phyloP scores from a whole-genome alignment of 352 stramenopile species.

The Phytopythium boreale region DNA sequence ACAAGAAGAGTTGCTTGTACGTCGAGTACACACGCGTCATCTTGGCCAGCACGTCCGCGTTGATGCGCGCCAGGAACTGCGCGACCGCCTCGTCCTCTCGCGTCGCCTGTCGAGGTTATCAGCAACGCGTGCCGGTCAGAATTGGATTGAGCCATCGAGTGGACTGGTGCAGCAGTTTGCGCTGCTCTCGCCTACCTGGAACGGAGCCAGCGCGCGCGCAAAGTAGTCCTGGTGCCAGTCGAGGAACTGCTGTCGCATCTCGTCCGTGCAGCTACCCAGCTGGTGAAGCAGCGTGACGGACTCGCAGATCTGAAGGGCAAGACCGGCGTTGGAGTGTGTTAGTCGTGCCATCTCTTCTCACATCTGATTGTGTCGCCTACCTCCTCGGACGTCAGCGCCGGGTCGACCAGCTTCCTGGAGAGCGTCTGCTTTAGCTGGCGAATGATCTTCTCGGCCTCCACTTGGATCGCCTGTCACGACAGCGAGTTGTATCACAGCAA shows the following conservation, averaged over 20 bases:
- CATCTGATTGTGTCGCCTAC: conserved; percentile 15
- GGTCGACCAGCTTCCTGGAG: conserved; percentile 48
- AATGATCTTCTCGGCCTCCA: conserved; percentile 86
- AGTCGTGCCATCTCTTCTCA: neutral
- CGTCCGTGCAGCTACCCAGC: conserved; percentile 61
- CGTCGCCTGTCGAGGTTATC: conserved; percentile 10
- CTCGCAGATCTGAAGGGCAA: conserved; percentile 44
- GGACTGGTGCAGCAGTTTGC: neutral
- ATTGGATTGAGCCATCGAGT: neutral
- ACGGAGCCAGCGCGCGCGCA: conserved; percentile 41
- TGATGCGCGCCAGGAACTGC: conserved; percentile 53
- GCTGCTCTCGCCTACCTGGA: conserved; percentile 30
- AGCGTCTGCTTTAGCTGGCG: conserved; percentile 66
- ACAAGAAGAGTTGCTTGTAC: conserved; percentile 66
- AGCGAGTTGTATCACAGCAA: neutral
- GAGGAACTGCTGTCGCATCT: conserved; percentile 82
- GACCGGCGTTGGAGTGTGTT: neutral
- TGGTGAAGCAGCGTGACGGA: conserved; percentile 59
- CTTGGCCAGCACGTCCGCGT: conserved; percentile 43
- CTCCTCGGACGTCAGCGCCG: conserved; percentile 41
- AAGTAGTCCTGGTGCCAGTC: conserved; percentile 83
- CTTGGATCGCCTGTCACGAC: conserved; percentile 67
- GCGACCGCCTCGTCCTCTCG: conserved; percentile 44
- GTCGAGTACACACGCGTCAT: conserved; percentile 57
- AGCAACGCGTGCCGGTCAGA: neutral